A percentile compares a stretch with the other conserved stretches of the same genome.
These are phyloP conservation scores for Haplosporangium gracile DNA, from an alignment of 192 early-diverging fungal genomes.

Conservation along the genomic window DNA sequence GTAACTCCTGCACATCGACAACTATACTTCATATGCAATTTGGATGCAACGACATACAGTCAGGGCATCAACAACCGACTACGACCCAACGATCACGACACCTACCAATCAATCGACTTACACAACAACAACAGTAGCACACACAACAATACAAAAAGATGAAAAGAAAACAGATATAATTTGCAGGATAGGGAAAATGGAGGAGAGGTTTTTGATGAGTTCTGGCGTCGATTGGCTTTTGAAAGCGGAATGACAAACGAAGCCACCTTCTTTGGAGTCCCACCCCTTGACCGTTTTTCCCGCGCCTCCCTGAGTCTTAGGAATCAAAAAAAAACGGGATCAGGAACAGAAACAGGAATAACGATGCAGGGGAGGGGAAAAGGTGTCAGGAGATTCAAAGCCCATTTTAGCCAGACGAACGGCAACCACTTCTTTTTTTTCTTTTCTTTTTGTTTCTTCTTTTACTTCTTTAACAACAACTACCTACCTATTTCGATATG, in stretches of 20 bases:
- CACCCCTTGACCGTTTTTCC: not conserved
- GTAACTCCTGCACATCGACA: not conserved
- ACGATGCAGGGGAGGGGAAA: too few species aligned
- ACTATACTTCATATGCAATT: not conserved
- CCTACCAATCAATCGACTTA: not conserved
- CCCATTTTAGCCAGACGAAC: not conserved
- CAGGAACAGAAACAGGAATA: not conserved
- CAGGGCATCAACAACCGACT: not conserved
- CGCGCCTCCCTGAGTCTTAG: not conserved
- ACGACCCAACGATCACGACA: not conserved
- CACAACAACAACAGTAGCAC: not conserved
- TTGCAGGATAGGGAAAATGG: not conserved
- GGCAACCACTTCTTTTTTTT: not conserved
- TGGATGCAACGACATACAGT: not conserved
- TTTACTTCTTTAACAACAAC: not conserved
- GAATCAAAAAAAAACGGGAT: not conserved
- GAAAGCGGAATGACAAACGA: not conserved
- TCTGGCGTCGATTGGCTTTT: not conserved
- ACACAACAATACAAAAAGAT: not conserved
- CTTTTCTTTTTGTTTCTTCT: not conserved
- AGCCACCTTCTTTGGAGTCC: not conserved
- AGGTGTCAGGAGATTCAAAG: too few species aligned
- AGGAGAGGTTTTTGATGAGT: not conserved
- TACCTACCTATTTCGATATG: not conserved
- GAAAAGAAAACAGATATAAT: constrained; percentile 9